Conservation (phyloP, 495 filamentous ascomycete species). For the Talaromyces adpressus region DNA sequence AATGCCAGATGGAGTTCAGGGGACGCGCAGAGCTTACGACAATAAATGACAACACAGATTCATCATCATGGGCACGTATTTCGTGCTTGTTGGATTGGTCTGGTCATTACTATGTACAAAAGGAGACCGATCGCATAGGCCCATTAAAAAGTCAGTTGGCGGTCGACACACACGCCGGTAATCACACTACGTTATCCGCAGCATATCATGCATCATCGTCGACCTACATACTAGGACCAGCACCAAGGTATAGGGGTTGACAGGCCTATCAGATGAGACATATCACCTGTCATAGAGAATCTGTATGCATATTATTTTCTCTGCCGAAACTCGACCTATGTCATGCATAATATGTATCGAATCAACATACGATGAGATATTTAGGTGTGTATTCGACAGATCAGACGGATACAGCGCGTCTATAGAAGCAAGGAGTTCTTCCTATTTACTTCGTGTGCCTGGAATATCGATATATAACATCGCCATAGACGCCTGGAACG, state of each 20-base stretch:
- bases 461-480: too few relatives aligned
- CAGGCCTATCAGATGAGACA: neutral
- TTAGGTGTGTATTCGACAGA: neutral
- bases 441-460: neutral
- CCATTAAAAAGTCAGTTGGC: neutral
- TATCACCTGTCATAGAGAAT: neutral
- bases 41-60: neutral
- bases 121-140: too few relatives aligned
- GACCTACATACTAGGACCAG: neutral
- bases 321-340: neutral
- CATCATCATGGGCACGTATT: neutral
- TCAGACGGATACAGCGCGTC: neutral
- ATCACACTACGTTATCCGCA: neutral
- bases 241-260: neutral
- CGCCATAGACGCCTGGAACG: too few relatives aligned
- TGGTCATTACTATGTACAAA: neutral
- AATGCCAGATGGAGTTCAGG: neutral
- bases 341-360: neutral
- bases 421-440: neutral
- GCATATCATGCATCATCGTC: too few relatives aligned
- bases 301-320: neutral
- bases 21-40: neutral
- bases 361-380: neutral
- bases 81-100: neutral
- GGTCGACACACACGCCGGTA: neutral